These are phyloP conservation scores for Candida sithepensis DNA, from an alignment of 805 yeast species.

Conservation along the genomic window DNA sequence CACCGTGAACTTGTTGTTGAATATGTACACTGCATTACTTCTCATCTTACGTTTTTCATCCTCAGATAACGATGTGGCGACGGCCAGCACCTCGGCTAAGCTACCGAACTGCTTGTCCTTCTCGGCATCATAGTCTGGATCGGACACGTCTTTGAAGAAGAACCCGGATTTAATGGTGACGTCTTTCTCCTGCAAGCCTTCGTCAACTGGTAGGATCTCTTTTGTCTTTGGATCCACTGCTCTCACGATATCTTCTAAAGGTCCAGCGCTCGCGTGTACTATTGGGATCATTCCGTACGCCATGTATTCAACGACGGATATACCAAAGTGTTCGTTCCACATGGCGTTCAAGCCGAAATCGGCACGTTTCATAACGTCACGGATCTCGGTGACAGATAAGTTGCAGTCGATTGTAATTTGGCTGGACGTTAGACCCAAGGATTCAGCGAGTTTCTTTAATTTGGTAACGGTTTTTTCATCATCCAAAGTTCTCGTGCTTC, in stretches of 20 bases:
- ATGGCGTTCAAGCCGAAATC: constrained; percentile 86
- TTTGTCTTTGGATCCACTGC: constrained; percentile 38
- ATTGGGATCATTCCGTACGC: constrained; percentile 84
- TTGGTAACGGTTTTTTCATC: constrained; percentile 59
- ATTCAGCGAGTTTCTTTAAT: constrained; percentile 41
- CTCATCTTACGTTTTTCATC: constrained; percentile 16
- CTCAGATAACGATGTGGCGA: constrained; percentile 21
- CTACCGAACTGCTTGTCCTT: constrained; percentile 21
- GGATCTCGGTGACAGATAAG: constrained; percentile 64
- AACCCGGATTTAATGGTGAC: constrained; percentile 60
- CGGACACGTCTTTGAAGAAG: constrained; percentile 66
- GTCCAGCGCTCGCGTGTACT: constrained; percentile 96
- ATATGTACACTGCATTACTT: constrained; percentile 21
- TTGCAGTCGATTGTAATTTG: constrained; percentile 47
- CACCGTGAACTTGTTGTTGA: constrained; percentile 26
- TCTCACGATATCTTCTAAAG: constrained; percentile 78
- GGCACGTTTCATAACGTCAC: constrained; percentile 48
- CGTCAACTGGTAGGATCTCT: constrained; percentile 10
- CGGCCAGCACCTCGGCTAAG: constrained; percentile 46
- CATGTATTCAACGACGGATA: constrained; percentile 91
- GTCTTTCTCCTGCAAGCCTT: not conserved
- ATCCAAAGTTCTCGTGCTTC: constrained; percentile 70
- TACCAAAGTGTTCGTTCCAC: constrained; percentile 99
- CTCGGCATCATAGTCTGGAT: constrained; percentile 56
- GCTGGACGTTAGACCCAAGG: constrained; percentile 33